Evolutionary conservation across 805 yeast genomes (phyloP).

Genomic region (Candida verbasci): DNA sequence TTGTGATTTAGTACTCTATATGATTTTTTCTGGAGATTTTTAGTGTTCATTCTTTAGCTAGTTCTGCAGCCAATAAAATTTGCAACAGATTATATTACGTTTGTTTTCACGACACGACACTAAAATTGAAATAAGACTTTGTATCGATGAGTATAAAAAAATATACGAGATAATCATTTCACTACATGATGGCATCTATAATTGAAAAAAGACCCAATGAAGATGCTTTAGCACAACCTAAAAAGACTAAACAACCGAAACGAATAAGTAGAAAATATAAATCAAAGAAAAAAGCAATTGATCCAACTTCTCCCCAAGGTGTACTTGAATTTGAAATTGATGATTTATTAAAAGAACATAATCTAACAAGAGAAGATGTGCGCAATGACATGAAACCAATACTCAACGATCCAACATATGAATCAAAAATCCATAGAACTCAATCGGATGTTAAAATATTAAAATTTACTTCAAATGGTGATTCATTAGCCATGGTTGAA

Average conservation of each 20-base stretch:
- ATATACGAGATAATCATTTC: background rate
- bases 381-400: conserved; percentile 62
- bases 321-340: conserved; percentile 71
- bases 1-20: no score
- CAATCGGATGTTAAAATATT: conserved; percentile 56
- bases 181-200: conserved; percentile 5
- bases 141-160: background rate
- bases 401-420: conserved; percentile 53
- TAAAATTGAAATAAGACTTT: no score
- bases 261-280: conserved; percentile 32
- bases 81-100: no score
- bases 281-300: conserved; percentile 53
- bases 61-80: no score
- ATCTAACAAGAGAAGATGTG: conserved; percentile 44
- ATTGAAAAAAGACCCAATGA: conserved; percentile 5
- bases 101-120: background rate
- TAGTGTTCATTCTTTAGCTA: no score
- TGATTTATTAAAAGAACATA: conserved; percentile 43
- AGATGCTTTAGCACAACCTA: background rate
- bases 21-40: no score
- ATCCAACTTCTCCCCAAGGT: conserved; percentile 78
- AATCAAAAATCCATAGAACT: conserved; percentile 50
- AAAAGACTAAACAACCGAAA: background rate
- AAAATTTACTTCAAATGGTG: conserved; percentile 73
- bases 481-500: conserved; percentile 70